Percentiles rank a stretch among this genome's conserved stretches.
These are phyloP conservation scores for Vigna trinervia DNA, from an alignment of 306 rosid genomes.

Conservation along the genomic window DNA sequence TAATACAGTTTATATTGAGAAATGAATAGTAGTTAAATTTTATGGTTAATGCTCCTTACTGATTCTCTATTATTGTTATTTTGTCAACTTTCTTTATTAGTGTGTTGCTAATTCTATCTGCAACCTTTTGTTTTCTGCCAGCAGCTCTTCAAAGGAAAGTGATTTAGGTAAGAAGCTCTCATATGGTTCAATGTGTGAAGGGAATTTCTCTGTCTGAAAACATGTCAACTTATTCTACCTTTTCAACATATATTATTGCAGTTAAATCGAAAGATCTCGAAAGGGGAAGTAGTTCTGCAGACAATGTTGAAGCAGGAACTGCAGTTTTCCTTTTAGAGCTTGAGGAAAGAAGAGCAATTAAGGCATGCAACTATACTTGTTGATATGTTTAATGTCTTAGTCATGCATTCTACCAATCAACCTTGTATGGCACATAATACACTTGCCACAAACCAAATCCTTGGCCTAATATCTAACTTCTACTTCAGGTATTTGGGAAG, in stretches of 20 bases:
- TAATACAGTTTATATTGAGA: neutral
- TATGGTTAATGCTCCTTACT: conserved; percentile 1
- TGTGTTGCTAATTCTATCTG: conserved; percentile 28
- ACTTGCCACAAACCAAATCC: conserved; percentile 19
- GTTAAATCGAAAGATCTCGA: conserved; percentile 59
- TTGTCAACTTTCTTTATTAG: conserved; percentile 1
- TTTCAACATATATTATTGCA: conserved; percentile 34
- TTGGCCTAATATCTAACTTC: conserved; percentile 1
- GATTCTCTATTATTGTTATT: neutral
- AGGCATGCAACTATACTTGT: conserved; percentile 51
- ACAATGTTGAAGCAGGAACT: conserved; percentile 63
- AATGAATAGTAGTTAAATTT: neutral
- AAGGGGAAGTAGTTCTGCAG: conserved; percentile 37
- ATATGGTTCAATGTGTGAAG: neutral
- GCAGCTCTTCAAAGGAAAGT: conserved; percentile 44
- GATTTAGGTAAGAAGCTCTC: conserved; percentile 49
- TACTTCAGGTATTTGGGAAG: conserved; percentile 81
- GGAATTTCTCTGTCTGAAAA: neutral
- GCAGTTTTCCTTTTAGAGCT: conserved; percentile 76
- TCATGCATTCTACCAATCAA: conserved; percentile 16
- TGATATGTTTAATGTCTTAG: neutral
- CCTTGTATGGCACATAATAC: neutral
- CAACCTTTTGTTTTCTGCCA: conserved; percentile 38
- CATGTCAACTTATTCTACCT: conserved; percentile 21
- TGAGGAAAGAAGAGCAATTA: conserved; percentile 81